Conservation (phyloP, 2,329 filamentous ascomycete species). For the Gliomastix tumulicola region DNA sequence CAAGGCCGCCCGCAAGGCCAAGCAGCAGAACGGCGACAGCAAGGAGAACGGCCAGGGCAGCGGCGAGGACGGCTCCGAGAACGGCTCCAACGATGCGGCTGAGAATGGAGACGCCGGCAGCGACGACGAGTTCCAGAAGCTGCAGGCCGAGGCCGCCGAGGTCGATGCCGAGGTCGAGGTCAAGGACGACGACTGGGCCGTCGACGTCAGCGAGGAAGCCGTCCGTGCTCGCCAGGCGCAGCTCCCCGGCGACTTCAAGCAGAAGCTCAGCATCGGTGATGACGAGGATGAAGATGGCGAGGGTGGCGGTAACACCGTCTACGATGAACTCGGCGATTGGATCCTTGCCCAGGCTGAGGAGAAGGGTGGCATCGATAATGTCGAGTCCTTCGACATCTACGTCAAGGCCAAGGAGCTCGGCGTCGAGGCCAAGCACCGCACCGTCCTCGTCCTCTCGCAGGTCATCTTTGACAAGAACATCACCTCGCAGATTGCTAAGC, state of each 20-base stretch:
- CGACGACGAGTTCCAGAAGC: conserved; percentile 86
- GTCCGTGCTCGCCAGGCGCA: conserved; percentile 90
- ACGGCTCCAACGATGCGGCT: conserved; percentile 34
- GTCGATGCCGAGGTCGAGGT: conserved; percentile 48
- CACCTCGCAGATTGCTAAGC: conserved; percentile 76
- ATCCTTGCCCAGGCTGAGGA: conserved; percentile 67
- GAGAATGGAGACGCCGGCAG: conserved; percentile 64
- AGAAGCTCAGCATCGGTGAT: conserved; percentile 76
- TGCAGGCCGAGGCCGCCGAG: conserved; percentile 54
- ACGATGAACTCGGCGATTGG: conserved; percentile 92
- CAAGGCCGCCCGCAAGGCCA: conserved; percentile 87
- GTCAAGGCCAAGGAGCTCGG: conserved; percentile 95
- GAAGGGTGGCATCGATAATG: conserved; percentile 67
- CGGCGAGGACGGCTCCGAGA: conserved; percentile 43
- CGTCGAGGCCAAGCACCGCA: conserved; percentile 91
- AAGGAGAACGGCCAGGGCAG: conserved; percentile 53
- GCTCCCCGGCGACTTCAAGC: conserved; percentile 91
- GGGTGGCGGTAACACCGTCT: conserved; percentile 65
- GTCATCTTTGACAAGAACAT: conserved; percentile 91
- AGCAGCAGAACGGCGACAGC: conserved; percentile 59
- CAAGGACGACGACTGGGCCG: conserved; percentile 89
- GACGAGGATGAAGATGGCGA: conserved; percentile 79
- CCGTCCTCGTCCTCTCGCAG: conserved; percentile 84
- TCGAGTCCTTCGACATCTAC: conserved; percentile 88
- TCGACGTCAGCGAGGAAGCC: conserved; percentile 93